These are phyloP conservation scores for Picea glauca DNA, from an alignment of 75 land plant genomes.

Conservation along the genomic window DNA sequence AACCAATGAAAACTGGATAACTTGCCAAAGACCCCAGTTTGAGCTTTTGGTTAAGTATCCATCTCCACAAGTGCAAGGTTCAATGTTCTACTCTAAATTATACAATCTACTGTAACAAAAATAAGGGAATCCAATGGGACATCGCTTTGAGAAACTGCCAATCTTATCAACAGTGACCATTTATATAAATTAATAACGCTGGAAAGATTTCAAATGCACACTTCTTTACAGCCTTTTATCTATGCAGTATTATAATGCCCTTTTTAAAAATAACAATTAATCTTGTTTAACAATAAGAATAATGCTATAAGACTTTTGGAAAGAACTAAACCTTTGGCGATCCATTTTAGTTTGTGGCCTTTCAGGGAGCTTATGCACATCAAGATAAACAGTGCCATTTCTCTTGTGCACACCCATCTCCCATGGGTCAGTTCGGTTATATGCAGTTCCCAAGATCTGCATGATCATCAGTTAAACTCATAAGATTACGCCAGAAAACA, in stretches of 20 bases:
- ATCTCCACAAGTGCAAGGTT: too few species aligned
- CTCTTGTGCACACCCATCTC: constrained; percentile 99
- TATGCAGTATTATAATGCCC: neutral
- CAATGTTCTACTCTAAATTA: too few species aligned
- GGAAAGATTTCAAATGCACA: neutral
- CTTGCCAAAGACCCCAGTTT: too few species aligned
- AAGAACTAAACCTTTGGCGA: constrained; percentile 52
- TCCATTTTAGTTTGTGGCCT: constrained; percentile 70
- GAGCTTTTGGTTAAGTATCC: too few species aligned
- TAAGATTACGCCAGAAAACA: neutral
- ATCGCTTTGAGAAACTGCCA: too few species aligned
- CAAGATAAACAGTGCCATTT: constrained; percentile 86
- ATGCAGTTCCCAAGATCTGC: constrained; percentile 93
- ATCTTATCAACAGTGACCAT: too few species aligned
- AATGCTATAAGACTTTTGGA: neutral
- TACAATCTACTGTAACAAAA: too few species aligned
- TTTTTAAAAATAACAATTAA: neutral
- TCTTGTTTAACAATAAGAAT: neutral
- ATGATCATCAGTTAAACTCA: constrained; percentile 2
- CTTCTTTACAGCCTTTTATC: neutral
- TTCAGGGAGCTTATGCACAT: constrained; percentile 93
- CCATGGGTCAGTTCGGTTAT: constrained; percentile 88
- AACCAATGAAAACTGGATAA: too few species aligned
- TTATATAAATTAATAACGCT: neutral
- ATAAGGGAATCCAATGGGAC: too few species aligned